Conservation (phyloP, 345 rosid genomes). For the Arabidopsis suecica region DNA sequence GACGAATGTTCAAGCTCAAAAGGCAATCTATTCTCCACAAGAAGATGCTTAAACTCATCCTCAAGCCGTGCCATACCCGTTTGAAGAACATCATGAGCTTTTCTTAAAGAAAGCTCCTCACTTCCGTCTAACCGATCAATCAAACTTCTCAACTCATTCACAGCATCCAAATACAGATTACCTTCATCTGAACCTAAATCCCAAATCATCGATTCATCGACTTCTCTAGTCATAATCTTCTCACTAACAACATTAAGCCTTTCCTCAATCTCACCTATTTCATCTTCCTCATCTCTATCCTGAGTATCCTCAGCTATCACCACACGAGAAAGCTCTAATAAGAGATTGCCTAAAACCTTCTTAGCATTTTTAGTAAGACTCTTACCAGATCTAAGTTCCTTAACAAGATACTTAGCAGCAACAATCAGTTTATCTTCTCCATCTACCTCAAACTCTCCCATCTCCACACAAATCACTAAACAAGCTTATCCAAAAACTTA, state of each 20-base stretch:
- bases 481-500: neutral
- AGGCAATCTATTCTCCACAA: slow-evolving; percentile 66
- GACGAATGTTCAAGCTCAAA: slow-evolving; percentile 72
- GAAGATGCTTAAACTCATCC: slow-evolving; percentile 79
- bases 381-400: slow-evolving; percentile 63
- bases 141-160: slow-evolving; percentile 59
- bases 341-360: slow-evolving; percentile 64
- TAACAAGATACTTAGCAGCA: slow-evolving; percentile 62
- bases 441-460: slow-evolving; percentile 59
- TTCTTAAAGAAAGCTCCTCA: slow-evolving; percentile 54
- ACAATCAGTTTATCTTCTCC: slow-evolving; percentile 70
- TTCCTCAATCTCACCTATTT: slow-evolving; percentile 50
- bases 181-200: slow-evolving; percentile 63
- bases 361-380: slow-evolving; percentile 63
- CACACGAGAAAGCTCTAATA: slow-evolving; percentile 62
- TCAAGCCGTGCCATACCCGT: slow-evolving; percentile 86
- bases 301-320: slow-evolving; percentile 43
- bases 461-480: slow-evolving; percentile 42
- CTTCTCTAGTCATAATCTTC: slow-evolving; percentile 71
- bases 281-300: slow-evolving; percentile 46
- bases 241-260: slow-evolving; percentile 60
- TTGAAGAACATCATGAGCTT: slow-evolving; percentile 82
- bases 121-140: slow-evolving; percentile 58
- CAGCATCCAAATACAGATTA: slow-evolving; percentile 58
- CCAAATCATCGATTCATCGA: slow-evolving; percentile 82